A percentile compares a stretch with the other conserved stretches of the same genome.
Conservation (phyloP, 2,329 filamentous ascomycete species). For the Colletotrichum abscissum region DNA sequence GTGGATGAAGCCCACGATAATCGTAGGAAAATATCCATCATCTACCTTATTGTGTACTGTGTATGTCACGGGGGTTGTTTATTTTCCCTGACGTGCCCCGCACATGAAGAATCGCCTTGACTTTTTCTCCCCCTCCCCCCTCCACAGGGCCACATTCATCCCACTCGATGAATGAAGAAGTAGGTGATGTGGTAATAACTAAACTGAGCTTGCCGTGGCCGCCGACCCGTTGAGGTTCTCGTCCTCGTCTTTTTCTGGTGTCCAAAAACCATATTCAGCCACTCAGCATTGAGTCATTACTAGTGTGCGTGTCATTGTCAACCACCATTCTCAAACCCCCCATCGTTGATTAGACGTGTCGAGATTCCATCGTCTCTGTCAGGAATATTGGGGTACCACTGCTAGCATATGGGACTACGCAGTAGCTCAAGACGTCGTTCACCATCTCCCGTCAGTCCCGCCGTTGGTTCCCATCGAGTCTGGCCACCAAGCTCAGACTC, state of each 20-base stretch:
- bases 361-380: neutral
- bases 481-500: neutral
- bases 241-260: neutral
- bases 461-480: slow-evolving; percentile 7
- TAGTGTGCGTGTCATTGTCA: slow-evolving; percentile 29
- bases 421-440: neutral
- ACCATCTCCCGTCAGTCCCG: slow-evolving; percentile 16
- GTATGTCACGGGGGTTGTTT: neutral
- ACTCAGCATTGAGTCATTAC: slow-evolving; percentile 31
- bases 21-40: neutral
- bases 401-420: neutral
- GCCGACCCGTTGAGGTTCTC: slow-evolving; percentile 20
- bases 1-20: slow-evolving; percentile 4
- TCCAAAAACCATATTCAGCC: neutral
- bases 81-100: neutral
- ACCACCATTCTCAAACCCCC: neutral
- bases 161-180: neutral
- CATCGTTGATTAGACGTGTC: neutral
- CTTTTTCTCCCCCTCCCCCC: neutral
- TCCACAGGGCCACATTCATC: neutral
- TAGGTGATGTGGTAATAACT: neutral
- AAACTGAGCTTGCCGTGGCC: neutral
- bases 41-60: neutral
- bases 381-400: neutral
- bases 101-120: neutral